Evolutionary conservation across 192 early-diverging fungal species (phyloP).

Genomic region (Gaertneriomyces semiglobifer): DNA sequence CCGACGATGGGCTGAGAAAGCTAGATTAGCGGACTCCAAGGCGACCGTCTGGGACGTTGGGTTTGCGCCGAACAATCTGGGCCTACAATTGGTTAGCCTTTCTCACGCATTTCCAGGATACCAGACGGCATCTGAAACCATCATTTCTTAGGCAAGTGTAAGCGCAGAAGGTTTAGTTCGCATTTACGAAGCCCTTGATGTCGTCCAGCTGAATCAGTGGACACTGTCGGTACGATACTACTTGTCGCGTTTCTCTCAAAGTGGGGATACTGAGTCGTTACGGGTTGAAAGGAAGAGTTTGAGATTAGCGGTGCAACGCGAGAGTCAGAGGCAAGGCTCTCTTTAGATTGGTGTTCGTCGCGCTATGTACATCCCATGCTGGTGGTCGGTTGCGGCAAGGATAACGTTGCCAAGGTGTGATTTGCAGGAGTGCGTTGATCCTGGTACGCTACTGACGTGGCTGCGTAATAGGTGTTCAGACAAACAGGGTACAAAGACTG

Average conservation of each 20-base stretch:
- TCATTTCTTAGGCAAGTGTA: slow-evolving; percentile 59
- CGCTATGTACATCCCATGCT: slow-evolving; percentile 73
- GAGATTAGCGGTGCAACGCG: slow-evolving; percentile 8
- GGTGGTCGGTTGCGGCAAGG: slow-evolving; percentile 80
- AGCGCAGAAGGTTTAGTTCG: slow-evolving; percentile 79
- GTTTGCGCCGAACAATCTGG: slow-evolving; percentile 81
- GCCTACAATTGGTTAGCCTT: slow-evolving; percentile 64
- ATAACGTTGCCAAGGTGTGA: slow-evolving; percentile 67
- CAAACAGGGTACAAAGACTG: slow-evolving; percentile 49
- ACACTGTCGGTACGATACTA: slow-evolving; percentile 50
- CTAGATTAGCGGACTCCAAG: slow-evolving; percentile 60
- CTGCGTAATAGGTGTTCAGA: background rate
- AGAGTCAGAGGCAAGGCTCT: slow-evolving; percentile 77
- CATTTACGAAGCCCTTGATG: slow-evolving; percentile 84
- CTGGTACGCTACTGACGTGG: background rate
- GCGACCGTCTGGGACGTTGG: slow-evolving; percentile 82
- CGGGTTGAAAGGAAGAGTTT: slow-evolving; percentile 13
- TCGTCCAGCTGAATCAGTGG: slow-evolving; percentile 74
- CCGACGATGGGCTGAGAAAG: slow-evolving; percentile 66
- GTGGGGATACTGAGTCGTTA: background rate
- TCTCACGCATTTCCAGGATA: background rate
- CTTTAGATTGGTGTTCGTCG: slow-evolving; percentile 85
- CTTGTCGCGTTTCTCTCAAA: background rate
- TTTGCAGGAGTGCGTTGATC: background rate
- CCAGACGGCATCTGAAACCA: background rate